A percentile compares a stretch with the other conserved stretches of the same genome.
Evolutionary conservation across 1,139 yeast genomes (phyloP).

Genomic region (Ogataea hybrid): DNA sequence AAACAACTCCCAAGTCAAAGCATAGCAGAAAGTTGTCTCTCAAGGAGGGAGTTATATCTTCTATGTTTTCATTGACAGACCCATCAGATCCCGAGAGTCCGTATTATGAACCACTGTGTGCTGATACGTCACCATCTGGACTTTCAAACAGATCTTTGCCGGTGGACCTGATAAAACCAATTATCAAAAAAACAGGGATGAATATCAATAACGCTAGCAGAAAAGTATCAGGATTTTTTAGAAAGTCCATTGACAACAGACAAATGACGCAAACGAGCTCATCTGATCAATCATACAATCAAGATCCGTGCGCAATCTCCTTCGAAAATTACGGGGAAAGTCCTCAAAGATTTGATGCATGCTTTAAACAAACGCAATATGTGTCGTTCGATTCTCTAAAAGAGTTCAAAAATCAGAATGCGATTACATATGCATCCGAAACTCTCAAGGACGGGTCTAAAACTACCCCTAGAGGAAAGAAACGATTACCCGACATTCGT

Average conservation of each 20-base stretch:
- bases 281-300: no score
- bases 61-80: slow-evolving; percentile 20
- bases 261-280: no score
- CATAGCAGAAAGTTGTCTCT: slow-evolving; percentile 1
- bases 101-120: slow-evolving; percentile 19
- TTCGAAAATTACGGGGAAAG: no score
- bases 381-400: neutral
- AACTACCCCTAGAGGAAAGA: neutral
- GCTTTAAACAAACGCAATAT: neutral
- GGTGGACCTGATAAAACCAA: no score
- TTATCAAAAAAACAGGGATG: no score
- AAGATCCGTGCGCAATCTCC: no score
- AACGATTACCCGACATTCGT: neutral
- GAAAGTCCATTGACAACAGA: slow-evolving; percentile 21
- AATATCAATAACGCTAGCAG: no score
- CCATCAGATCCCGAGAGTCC: slow-evolving; percentile 23
- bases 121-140: no score
- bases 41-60: slow-evolving; percentile 25
- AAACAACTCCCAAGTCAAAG: slow-evolving; percentile 9
- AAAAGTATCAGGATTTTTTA: no score
- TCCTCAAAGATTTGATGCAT: no score
- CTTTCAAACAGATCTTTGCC: no score
- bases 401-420: neutral
- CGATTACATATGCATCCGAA: neutral
- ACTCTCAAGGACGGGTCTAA: neutral